Conservation (phyloP, 139 green algal genomes). For the Deuterostichococcus epilithicus region DNA sequence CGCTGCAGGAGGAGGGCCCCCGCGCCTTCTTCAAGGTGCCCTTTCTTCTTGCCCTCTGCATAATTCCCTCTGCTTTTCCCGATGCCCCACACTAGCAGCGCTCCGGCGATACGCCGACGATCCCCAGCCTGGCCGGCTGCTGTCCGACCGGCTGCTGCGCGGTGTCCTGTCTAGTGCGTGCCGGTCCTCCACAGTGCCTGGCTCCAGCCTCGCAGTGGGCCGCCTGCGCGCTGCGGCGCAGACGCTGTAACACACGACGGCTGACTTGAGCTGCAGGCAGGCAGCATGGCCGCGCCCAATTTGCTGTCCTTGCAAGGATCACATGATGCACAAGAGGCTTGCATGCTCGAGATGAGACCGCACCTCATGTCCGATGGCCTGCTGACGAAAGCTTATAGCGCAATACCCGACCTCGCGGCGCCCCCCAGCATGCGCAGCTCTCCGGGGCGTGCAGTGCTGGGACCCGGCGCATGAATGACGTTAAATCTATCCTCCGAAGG, state of each 20-base stretch:
- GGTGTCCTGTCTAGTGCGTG: too few relatives aligned
- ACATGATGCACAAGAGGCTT: background rate
- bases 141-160: too few relatives aligned
- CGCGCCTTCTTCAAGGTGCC: conserved; percentile 81
- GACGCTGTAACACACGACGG: too few relatives aligned
- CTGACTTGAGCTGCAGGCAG: too few relatives aligned
- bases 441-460: background rate
- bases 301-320: too few relatives aligned
- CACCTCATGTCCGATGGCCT: background rate
- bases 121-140: too few relatives aligned
- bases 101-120: background rate
- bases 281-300: too few relatives aligned
- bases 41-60: background rate
- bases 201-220: too few relatives aligned
- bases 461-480: background rate
- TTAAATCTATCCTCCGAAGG: background rate
- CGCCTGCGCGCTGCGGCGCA: too few relatives aligned
- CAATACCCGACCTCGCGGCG: background rate
- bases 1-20: conserved; percentile 85
- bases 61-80: too few relatives aligned
- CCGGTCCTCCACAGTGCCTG: too few relatives aligned
- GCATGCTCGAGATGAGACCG: too few relatives aligned
- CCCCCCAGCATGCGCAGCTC: background rate
- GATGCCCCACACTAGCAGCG: background rate
- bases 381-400: background rate